Evolutionary conservation across 2,329 filamentous ascomycete species (phyloP).

Genomic region (Epichloe festucae): DNA sequence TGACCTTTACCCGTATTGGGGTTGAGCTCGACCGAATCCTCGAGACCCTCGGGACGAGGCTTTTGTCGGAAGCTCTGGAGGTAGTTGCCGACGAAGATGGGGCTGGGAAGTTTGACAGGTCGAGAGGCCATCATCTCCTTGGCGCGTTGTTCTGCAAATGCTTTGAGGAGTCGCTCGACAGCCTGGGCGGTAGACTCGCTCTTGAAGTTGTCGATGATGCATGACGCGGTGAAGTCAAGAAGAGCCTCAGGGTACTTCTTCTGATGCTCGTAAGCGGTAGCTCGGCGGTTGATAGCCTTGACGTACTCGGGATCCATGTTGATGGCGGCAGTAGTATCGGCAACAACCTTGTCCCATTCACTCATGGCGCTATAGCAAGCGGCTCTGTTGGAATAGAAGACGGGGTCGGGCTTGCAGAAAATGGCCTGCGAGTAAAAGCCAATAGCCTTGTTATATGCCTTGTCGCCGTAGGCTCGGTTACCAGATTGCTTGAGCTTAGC

Average conservation of each 20-base stretch:
- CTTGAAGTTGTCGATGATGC: constrained; percentile 96
- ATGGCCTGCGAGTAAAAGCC: constrained; percentile 93
- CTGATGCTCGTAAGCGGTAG: constrained; percentile 91
- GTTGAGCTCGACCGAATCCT: constrained; percentile 64
- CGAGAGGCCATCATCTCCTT: constrained; percentile 82
- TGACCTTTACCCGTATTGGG: constrained; percentile 74
- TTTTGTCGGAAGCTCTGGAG: constrained; percentile 92
- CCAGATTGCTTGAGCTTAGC: constrained; percentile 87
- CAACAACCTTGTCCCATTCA: constrained; percentile 91
- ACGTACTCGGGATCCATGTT: constrained; percentile 90
- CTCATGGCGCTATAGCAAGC: constrained; percentile 91
- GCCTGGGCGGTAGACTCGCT: constrained; percentile 80
- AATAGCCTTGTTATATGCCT: constrained; percentile 89
- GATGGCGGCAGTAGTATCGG: constrained; percentile 91
- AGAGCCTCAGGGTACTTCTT: constrained; percentile 86
- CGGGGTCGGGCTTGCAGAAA: constrained; percentile 89
- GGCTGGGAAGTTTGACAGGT: constrained; percentile 76
- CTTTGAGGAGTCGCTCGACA: constrained; percentile 88
- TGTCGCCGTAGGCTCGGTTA: constrained; percentile 90
- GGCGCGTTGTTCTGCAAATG: constrained; percentile 89
- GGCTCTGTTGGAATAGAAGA: constrained; percentile 97
- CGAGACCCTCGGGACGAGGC: constrained; percentile 66
- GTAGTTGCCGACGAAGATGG: constrained; percentile 97
- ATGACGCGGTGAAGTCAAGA: constrained; percentile 95
- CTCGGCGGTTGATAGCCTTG: constrained; percentile 92